These are phyloP conservation scores for Suhomyces sp. DNA, from an alignment of 805 yeast species.

Conservation along the genomic window DNA sequence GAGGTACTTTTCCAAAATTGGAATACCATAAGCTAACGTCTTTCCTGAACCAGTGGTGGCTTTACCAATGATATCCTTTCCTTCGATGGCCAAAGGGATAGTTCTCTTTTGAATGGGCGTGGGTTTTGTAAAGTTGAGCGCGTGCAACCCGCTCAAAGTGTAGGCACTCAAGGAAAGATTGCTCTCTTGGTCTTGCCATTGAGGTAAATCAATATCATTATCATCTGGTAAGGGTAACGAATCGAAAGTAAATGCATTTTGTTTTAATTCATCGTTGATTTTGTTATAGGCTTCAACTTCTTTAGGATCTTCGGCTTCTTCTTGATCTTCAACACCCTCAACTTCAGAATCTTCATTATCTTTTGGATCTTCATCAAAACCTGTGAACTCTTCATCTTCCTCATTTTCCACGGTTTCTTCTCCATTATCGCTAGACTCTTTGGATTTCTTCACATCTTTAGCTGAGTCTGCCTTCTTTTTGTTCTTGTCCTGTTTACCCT, in stretches of 20 bases:
- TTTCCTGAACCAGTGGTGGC: constrained; percentile 99
- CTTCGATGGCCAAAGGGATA: constrained; percentile 71
- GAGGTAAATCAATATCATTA: constrained; percentile 50
- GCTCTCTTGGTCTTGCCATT: constrained; percentile 53
- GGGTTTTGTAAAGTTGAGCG: constrained; percentile 62
- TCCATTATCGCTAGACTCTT: constrained; percentile 7
- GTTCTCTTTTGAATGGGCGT: constrained; percentile 80
- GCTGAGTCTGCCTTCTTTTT: constrained; percentile 8
- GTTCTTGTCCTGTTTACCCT: constrained; percentile 16
- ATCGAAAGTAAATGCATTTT: constrained; percentile 31
- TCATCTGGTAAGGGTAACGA: constrained; percentile 33
- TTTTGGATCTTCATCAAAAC: constrained; percentile 16
- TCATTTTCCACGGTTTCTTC: constrained; percentile 18
- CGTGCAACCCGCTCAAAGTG: constrained; percentile 60
- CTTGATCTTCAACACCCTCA: constrained; percentile 23
- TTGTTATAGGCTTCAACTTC: constrained; percentile 10
- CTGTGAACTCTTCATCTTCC: constrained; percentile 18
- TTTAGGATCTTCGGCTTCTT: constrained; percentile 7
- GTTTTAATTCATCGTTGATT: constrained; percentile 20
- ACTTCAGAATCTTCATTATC: constrained; percentile 25
- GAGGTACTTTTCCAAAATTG: constrained; percentile 71
- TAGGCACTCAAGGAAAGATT: constrained; percentile 49
- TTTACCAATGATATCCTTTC: constrained; percentile 86
- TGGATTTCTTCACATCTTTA: constrained; percentile 5
- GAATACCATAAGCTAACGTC: constrained; percentile 92